Evolutionary conservation across 306 rosid genomes (phyloP).

Genomic region (Benincasa hispida): DNA sequence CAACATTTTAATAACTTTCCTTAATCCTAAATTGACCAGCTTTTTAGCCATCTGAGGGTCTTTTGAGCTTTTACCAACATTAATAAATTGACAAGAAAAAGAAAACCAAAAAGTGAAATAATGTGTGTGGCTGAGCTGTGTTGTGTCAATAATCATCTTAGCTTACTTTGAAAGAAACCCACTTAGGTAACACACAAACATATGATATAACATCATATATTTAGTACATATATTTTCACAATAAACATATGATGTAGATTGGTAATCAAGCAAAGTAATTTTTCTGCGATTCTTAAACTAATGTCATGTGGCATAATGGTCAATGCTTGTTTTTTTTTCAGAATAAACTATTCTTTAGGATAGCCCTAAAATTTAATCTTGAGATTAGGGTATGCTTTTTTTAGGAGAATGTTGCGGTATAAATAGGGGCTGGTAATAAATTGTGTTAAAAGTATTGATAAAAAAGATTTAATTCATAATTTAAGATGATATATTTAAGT

Average conservation of each 20-base stretch:
- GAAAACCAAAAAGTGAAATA: neutral
- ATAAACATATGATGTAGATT: no score
- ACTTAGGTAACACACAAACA: no score
- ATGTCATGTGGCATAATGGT: neutral
- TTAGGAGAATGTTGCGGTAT: no score
- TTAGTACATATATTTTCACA: no score
- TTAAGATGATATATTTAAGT: no score
- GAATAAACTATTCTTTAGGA: neutral
- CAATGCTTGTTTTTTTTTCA: neutral
- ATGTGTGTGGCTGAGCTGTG: neutral
- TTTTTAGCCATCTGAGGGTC: neutral
- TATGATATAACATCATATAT: no score
- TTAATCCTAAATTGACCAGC: neutral
- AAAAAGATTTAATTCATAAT: no score
- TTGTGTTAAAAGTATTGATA: no score
- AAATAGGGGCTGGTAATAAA: no score
- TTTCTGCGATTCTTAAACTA: neutral
- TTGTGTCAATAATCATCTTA: conserved; percentile 6
- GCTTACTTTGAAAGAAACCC: neutral
- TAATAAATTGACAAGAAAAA: neutral
- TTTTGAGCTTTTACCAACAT: neutral
- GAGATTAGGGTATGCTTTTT: no score
- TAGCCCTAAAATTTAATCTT: no score
- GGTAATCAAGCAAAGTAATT: neutral
- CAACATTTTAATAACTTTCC: neutral